Evolutionary conservation across 257 asterid species (phyloP), one percentile per base, ranked within the genome.

Genomic region (Eustoma russellianum): DNA sequence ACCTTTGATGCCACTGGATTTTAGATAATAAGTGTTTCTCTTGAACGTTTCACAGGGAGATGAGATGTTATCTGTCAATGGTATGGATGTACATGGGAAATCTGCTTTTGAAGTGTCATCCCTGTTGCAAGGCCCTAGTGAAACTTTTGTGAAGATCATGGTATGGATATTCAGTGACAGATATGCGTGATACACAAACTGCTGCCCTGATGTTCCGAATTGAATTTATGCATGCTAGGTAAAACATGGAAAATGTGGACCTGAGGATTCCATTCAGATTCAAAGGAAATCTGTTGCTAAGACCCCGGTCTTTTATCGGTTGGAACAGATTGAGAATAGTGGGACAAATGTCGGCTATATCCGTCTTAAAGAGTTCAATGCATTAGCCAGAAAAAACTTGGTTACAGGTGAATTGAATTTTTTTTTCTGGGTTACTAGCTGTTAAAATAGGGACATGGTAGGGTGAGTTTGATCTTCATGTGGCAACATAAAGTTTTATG

Each of bases 241-340:
- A 66, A 91, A 82, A 77, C 98, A 87, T 77, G 98, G 97, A 52
- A 76, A 82, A 46, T 91, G 98, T 80, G 98, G 98, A 66, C 81
- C 98, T 30, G 78, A 72, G 30, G 77, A 87, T 57, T 73, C 95
- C 55, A 66, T 91, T 66, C 73, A 67, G 55, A 76, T 91, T 60
- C 86, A 82, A 76, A 81, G 98, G 79, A 92, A 87, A 76, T 80
- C 97, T 69, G 75, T 79, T 71, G 94, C 97, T 50, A 88, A 79
- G 70, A 75, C 94, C 24, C 98, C 98, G 18, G 96, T 91, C 52
- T 91, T 80, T 79, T 91, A 91, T 70, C 74, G 89, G 35, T 59
- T 84, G 79, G 95, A 87, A 71, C 94, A 80, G 69, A 81, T 67
- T 18, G 87, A 75, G 61, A 75, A 74, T 70, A 73, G 79, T 49